phyloP scores from a whole-genome alignment of 805 yeast genomes.

The Candida endomychidarum region DNA sequence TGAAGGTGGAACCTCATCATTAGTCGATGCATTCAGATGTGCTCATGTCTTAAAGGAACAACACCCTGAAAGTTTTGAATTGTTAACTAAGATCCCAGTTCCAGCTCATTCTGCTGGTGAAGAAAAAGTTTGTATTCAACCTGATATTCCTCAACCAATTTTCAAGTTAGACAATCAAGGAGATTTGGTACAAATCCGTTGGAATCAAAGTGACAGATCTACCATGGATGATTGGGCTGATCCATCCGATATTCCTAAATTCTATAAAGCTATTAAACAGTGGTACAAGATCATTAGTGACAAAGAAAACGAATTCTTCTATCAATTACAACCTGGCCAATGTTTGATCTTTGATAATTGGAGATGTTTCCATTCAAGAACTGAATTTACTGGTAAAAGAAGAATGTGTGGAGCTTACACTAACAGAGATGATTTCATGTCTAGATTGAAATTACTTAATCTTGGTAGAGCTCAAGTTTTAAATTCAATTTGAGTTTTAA shows the following conservation, averaged over 20 bases:
- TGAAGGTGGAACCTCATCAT: conserved; percentile 64
- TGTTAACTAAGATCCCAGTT: conserved; percentile 49
- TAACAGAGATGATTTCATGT: conserved; percentile 64
- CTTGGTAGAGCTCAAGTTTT: conserved; percentile 50
- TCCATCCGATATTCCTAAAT: conserved; percentile 48
- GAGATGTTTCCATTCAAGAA: conserved; percentile 69
- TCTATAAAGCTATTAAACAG: conserved; percentile 56
- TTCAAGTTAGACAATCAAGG: conserved; percentile 54
- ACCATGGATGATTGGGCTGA: conserved; percentile 52
- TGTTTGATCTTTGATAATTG: conserved; percentile 70
- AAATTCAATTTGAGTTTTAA: conserved; percentile 26
- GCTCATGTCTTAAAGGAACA: conserved; percentile 48
- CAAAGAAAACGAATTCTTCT: conserved; percentile 49
- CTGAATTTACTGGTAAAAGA: conserved; percentile 64
- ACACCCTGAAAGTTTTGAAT: conserved; percentile 51
- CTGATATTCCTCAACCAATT: conserved; percentile 55
- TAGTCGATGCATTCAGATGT: conserved; percentile 65
- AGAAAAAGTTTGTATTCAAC: conserved; percentile 58
- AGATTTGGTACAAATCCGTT: conserved; percentile 58
- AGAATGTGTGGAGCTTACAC: conserved; percentile 73
- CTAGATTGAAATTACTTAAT: conserved; percentile 42
- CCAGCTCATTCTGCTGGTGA: conserved; percentile 82
- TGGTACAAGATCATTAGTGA: conserved; percentile 57
- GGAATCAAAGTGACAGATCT: conserved; percentile 73
- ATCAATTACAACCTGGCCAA: conserved; percentile 63